Conservation (phyloP, 202 grass and related monocot genomes). For the Tripidium arundinaceum region DNA sequence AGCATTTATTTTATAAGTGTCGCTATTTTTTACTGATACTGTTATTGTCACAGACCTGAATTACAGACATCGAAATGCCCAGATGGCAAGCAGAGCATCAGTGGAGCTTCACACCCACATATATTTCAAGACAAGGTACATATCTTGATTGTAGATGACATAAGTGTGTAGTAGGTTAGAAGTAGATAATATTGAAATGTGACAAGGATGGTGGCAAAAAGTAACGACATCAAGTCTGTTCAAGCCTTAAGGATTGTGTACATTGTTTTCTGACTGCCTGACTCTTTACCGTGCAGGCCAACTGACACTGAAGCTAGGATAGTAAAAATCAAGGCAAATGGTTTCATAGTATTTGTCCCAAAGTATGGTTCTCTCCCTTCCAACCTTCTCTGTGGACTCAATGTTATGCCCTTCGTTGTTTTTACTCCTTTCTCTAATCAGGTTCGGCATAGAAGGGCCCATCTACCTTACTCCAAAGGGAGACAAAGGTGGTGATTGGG, state of each 20-base stretch:
- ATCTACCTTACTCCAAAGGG: constrained; percentile 82
- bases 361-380: constrained; percentile 53
- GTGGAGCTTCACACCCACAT: constrained; percentile 96
- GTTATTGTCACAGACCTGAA: constrained; percentile 62
- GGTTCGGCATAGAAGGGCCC: constrained; percentile 96
- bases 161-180: constrained; percentile 26
- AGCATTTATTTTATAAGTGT: constrained; percentile 4
- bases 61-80: constrained; percentile 90
- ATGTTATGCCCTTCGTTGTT: neutral
- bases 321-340: constrained; percentile 96
- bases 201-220: neutral
- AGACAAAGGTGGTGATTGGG: constrained; percentile 78
- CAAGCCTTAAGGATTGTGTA: neutral
- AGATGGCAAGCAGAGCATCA: constrained; percentile 95
- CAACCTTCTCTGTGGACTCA: neutral
- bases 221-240: constrained; percentile 13
- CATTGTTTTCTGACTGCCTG: constrained; percentile 19
- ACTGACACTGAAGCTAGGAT: constrained; percentile 91
- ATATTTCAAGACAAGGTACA: constrained; percentile 97
- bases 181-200: constrained; percentile 16
- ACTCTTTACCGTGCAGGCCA: constrained; percentile 51
- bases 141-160: constrained; percentile 18
- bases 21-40: constrained; percentile 27
- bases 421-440: constrained; percentile 21
- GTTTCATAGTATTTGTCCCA: constrained; percentile 96